These are phyloP conservation scores for Drechslerella coelobrocha DNA, from an alignment of 2,329 filamentous ascomycete species.

Conservation along the genomic window DNA sequence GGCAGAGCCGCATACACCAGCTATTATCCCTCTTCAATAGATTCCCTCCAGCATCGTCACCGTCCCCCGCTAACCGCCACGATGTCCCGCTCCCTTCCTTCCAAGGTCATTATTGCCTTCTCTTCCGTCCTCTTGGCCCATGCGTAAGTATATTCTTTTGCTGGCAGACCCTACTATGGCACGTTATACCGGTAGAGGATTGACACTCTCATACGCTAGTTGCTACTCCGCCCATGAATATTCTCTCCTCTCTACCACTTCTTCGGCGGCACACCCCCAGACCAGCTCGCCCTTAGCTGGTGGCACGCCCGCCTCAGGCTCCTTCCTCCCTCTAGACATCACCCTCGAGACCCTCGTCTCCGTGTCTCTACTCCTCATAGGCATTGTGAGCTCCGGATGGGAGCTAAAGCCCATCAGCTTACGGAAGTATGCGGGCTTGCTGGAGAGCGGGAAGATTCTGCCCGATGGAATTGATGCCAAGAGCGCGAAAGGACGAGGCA, in stretches of 20 bases:
- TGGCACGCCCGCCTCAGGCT: slow-evolving; percentile 54
- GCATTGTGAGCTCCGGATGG: slow-evolving; percentile 73
- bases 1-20: slow-evolving; percentile 13
- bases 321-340: slow-evolving; percentile 80
- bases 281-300: slow-evolving; percentile 58
- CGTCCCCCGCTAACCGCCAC: not conserved
- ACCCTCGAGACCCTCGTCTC: slow-evolving; percentile 82
- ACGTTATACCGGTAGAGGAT: too few relatives aligned
- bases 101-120: slow-evolving; percentile 67
- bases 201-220: slow-evolving; percentile 62
- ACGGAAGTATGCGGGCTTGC: slow-evolving; percentile 80
- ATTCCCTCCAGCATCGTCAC: not conserved
- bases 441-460: slow-evolving; percentile 73
- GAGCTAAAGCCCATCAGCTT: slow-evolving; percentile 85
- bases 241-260: slow-evolving; percentile 63
- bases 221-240: slow-evolving; percentile 97
- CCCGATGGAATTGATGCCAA: slow-evolving; percentile 66
- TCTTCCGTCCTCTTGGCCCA: slow-evolving; percentile 82
- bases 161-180: too few relatives aligned
- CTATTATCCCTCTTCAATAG: not conserved
- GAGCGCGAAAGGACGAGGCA: slow-evolving; percentile 64
- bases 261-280: too few relatives aligned
- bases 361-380: slow-evolving; percentile 78
- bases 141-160: too few relatives aligned
- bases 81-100: slow-evolving; percentile 36